Evolutionary conservation across 2,329 filamentous ascomycete genomes (phyloP).

Genomic region (Aspergillus pseudoviridinutans): DNA sequence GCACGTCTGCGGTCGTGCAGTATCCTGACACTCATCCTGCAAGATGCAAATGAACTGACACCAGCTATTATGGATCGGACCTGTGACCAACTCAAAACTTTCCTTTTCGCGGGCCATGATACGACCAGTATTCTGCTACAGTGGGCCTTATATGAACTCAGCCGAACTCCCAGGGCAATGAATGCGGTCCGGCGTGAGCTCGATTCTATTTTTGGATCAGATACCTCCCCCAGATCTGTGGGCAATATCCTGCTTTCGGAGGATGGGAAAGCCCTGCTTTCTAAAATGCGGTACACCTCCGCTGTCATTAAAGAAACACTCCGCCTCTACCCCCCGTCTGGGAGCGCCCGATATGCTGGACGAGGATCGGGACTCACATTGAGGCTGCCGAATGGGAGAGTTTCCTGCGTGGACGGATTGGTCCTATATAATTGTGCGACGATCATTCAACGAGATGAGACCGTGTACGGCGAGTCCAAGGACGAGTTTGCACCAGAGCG

Average conservation of each 20-base stretch:
- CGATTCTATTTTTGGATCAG: too few species aligned
- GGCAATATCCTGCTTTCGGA: too few species aligned
- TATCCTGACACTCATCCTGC: slow-evolving; percentile 9
- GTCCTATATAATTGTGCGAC: slow-evolving; percentile 10
- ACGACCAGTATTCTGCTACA: slow-evolving; percentile 16
- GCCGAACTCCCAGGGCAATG: slow-evolving; percentile 22
- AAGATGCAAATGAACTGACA: slow-evolving; percentile 1
- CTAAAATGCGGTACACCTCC: too few species aligned
- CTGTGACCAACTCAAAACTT: slow-evolving; percentile 21
- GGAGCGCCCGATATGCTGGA: too few species aligned
- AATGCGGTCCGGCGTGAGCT: slow-evolving; percentile 45
- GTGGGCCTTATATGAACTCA: slow-evolving; percentile 20
- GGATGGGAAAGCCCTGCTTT: too few species aligned
- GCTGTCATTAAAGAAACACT: too few species aligned
- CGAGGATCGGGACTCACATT: too few species aligned
- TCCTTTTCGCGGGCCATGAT: slow-evolving; percentile 24
- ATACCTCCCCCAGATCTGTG: too few species aligned
- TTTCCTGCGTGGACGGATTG: slow-evolving; percentile 32
- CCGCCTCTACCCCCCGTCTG: too few species aligned
- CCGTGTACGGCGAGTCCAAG: slow-evolving; percentile 12
- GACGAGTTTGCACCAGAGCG: slow-evolving; percentile 31
- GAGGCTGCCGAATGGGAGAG: too few species aligned
- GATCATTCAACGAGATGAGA: slow-evolving; percentile 15
- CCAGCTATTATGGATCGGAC: slow-evolving; percentile 6
- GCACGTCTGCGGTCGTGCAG: too few species aligned